Percentiles rank a stretch among this genome's conserved stretches.
These are phyloP conservation scores for Sporisorium sorghi DNA, from an alignment of 1,284 basidiomycete species.

Conservation along the genomic window DNA sequence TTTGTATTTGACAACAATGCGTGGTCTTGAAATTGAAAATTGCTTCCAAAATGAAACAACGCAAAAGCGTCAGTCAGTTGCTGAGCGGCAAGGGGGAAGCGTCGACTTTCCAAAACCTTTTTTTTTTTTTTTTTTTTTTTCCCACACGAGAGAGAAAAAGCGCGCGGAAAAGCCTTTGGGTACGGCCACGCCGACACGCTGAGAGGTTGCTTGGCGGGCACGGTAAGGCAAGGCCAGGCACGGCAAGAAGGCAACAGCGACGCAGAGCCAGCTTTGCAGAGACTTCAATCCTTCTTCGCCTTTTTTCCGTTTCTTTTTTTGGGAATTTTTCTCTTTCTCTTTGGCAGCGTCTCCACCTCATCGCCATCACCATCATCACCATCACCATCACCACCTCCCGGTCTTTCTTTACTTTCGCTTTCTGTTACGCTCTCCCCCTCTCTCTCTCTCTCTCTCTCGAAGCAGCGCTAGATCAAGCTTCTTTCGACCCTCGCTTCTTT, in stretches of 20 bases:
- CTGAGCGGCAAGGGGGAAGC: not conserved
- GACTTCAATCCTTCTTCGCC: not conserved
- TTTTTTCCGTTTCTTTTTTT: not conserved
- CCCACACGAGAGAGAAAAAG: not conserved
- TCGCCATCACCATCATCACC: not conserved
- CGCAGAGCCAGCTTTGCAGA: constrained; percentile 1
- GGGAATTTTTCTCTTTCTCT: not conserved
- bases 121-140: not conserved
- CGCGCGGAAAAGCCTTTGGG: not conserved
- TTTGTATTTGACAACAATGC: constrained; percentile 1
- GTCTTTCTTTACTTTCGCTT: not conserved
- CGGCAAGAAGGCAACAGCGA: not conserved
- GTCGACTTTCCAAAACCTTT: not conserved
- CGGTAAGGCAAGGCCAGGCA: too few relatives aligned
- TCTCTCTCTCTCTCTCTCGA: too few relatives aligned
- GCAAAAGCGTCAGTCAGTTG: not conserved
- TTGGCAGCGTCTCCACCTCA: constrained; percentile 8
- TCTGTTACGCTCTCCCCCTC: not conserved
- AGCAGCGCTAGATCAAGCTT: not conserved
- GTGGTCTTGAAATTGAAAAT: not conserved
- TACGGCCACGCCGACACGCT: not conserved
- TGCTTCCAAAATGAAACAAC: not conserved
- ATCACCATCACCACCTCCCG: not conserved
- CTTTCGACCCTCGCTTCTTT: not conserved
- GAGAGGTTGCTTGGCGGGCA: not conserved